These are phyloP conservation scores for Rhododendron mucronatum DNA, from an alignment of 148 eudicot genomes.

Conservation along the genomic window DNA sequence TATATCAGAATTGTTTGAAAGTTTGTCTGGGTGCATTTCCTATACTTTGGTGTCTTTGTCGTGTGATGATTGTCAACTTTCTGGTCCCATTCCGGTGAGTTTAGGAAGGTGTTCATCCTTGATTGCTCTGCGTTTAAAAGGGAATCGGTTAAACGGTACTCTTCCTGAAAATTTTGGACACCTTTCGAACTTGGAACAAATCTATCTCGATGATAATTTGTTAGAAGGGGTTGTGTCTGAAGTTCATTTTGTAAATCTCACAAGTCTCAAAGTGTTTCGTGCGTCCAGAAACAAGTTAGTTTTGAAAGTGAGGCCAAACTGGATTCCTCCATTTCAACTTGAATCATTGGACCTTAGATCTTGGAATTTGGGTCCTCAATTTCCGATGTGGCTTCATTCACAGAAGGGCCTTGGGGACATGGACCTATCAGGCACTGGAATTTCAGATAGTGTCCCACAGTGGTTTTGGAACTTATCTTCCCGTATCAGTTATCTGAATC, in stretches of 20 bases:
- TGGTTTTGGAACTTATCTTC: slow-evolving; percentile 8
- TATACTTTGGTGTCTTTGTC: not conserved
- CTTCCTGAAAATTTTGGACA: slow-evolving; percentile 13
- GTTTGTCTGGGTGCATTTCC: not conserved
- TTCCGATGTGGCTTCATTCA: not conserved
- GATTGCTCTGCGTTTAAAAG: accelerated
- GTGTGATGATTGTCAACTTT: not conserved
- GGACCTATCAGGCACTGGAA: not conserved
- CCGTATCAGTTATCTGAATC: not conserved
- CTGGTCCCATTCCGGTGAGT: not conserved
- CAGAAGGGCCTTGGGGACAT: not conserved
- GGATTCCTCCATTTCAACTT: slow-evolving; percentile 25
- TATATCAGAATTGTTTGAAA: slow-evolving; percentile 1
- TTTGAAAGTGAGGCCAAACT: slow-evolving; percentile 5
- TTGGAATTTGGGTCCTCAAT: slow-evolving; percentile 6
- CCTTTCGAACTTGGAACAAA: not conserved
- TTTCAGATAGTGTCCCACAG: not conserved
- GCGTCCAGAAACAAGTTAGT: slow-evolving; percentile 9
- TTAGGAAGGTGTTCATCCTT: not conserved
- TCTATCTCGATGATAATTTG: not conserved
- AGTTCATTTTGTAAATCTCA: slow-evolving; percentile 6
- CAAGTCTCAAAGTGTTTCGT: not conserved
- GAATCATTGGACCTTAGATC: not conserved
- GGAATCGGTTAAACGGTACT: not conserved
- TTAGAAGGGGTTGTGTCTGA: slow-evolving; percentile 13